A percentile compares a stretch with the other conserved stretches of the same genome.
Evolutionary conservation across 2,329 filamentous ascomycete species (phyloP).

Genomic region (Talaromyces funiculosus): DNA sequence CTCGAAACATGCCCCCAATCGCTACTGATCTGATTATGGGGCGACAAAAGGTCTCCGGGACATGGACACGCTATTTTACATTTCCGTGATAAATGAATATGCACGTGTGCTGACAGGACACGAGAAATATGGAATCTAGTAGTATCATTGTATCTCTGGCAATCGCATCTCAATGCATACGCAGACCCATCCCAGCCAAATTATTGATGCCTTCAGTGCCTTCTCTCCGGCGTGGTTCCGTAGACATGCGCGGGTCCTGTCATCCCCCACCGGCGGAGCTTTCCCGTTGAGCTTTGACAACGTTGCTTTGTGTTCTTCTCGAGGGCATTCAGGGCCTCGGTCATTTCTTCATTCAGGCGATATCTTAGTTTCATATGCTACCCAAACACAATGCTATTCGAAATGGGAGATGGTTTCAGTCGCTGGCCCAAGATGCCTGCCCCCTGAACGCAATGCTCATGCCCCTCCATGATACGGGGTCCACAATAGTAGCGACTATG

Average conservation of each 20-base stretch:
- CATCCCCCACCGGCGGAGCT: constrained; percentile 1
- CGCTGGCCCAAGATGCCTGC: not conserved
- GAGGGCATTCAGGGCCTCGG: not conserved
- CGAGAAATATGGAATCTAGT: too few relatives aligned
- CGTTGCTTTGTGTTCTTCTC: not conserved
- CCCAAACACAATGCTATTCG: not conserved
- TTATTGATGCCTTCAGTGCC: not conserved
- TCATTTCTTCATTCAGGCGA: not conserved
- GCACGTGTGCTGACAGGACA: not conserved
- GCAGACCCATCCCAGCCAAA: not conserved
- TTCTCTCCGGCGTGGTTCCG: not conserved
- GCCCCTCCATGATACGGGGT: constrained; percentile 1
- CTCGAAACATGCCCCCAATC: not conserved
- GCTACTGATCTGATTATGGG: not conserved
- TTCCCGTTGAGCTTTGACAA: not conserved
- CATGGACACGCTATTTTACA: not conserved
- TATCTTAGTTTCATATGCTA: not conserved
- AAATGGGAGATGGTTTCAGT: not conserved
- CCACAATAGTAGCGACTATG: not conserved
- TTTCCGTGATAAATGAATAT: not conserved
- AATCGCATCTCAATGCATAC: not conserved
- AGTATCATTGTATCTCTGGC: not conserved
- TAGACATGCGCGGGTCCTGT: not conserved
- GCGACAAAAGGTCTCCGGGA: not conserved
- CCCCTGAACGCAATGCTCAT: not conserved